phyloP scores from a whole-genome alignment of 106 monocot genomes.

The Dendrobium officinale region DNA sequence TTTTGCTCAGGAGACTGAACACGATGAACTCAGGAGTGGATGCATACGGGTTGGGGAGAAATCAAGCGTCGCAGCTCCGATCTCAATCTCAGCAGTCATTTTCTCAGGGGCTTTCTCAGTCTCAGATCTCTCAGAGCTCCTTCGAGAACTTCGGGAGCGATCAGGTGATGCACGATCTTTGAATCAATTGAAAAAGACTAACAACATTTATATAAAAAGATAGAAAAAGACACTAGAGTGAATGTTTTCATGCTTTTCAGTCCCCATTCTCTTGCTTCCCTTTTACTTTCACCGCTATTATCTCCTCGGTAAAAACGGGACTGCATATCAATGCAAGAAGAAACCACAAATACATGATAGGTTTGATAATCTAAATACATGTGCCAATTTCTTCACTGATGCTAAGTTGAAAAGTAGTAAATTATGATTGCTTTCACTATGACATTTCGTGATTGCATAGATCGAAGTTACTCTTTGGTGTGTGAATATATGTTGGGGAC shows the following conservation, averaged over 20 bases:
- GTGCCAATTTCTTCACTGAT: background rate
- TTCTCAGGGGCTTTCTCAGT: slow-evolving; percentile 73
- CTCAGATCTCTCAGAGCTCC: slow-evolving; percentile 88
- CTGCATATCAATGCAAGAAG: background rate
- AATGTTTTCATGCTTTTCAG: background rate
- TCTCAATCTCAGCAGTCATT: slow-evolving; percentile 90
- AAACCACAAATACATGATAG: background rate
- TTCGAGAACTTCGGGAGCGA: slow-evolving; percentile 57
- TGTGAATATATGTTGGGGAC: background rate
- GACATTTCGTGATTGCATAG: background rate
- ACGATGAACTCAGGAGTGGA: slow-evolving; percentile 18
- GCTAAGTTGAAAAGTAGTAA: background rate
- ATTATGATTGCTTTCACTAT: background rate
- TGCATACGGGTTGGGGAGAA: slow-evolving; percentile 25
- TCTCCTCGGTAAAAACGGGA: background rate
- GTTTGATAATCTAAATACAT: background rate
- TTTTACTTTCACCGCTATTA: background rate
- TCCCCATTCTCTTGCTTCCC: background rate
- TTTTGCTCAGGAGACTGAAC: slow-evolving; percentile 34
- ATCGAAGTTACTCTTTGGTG: background rate
- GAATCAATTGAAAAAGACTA: background rate
- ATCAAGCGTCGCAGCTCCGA: slow-evolving; percentile 61
- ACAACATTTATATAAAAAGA: background rate
- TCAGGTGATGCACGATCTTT: slow-evolving; percentile 32
- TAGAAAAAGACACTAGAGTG: background rate